Conservation (phyloP, 2,329 filamentous ascomycete genomes). For the Alternaria sp. region DNA sequence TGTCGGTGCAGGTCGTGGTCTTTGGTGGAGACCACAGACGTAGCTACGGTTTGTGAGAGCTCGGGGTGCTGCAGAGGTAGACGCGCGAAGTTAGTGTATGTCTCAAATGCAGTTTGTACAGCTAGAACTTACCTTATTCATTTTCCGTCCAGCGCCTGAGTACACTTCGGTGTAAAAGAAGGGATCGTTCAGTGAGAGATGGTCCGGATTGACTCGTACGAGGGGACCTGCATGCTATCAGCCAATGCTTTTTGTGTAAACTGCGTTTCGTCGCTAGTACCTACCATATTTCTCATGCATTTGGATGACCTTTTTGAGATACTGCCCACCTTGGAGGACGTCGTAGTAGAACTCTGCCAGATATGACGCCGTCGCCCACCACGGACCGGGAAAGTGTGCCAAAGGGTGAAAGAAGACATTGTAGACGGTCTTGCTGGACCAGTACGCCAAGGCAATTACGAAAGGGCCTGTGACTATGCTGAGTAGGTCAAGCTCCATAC, state of each 20-base stretch:
- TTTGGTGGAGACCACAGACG: background rate
- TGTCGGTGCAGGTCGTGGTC: conserved; percentile 33
- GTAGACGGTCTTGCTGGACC: conserved; percentile 7
- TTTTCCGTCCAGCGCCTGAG: background rate
- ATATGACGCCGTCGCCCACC: conserved; percentile 14
- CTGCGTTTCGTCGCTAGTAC: background rate
- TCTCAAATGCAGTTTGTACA: background rate
- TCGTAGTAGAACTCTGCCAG: conserved; percentile 18
- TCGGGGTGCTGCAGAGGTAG: background rate
- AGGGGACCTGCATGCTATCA: conserved; percentile 15
- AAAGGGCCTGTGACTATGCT: background rate
- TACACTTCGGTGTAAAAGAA: conserved; percentile 2
- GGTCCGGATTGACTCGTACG: conserved; percentile 12
- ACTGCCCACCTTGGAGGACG: conserved; percentile 25
- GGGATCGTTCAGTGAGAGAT: conserved; percentile 16
- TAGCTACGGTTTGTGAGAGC: background rate
- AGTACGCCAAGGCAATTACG: background rate
- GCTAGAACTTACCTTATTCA: background rate
- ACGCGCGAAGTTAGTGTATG: background rate
- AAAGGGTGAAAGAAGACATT: conserved; percentile 17
- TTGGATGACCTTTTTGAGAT: conserved; percentile 42
- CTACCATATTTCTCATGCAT: conserved; percentile 36
- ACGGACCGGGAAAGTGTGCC: conserved; percentile 14
- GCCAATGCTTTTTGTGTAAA: background rate
- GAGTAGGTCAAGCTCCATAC: background rate